Percentiles rank a stretch among this genome's conserved stretches.
Evolutionary conservation across 352 stramenopile genomes (phyloP).

Genomic region (Globisporangium echinulatum): DNA sequence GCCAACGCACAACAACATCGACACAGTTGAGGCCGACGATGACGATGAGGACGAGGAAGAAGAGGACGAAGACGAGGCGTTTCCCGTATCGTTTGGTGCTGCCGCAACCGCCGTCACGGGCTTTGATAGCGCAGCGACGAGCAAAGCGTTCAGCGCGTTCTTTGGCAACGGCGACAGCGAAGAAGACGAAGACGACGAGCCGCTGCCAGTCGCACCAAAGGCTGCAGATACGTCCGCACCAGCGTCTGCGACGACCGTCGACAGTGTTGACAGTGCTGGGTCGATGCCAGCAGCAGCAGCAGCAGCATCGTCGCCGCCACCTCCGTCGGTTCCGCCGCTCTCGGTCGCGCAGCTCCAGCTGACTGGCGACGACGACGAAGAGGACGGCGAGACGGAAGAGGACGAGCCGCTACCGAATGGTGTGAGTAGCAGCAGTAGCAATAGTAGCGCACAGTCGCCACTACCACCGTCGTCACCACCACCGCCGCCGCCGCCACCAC

Average conservation of each 20-base stretch:
- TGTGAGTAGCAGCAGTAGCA: background rate
- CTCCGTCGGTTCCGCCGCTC: background rate
- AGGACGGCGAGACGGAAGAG: slow-evolving; percentile 39
- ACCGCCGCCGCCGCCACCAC: slow-evolving; percentile 36
- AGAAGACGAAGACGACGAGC: slow-evolving; percentile 63
- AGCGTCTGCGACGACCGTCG: too few species aligned
- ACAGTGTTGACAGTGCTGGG: too few species aligned
- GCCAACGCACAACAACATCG: background rate
- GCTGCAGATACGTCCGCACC: background rate
- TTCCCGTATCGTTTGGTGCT: slow-evolving; percentile 42
- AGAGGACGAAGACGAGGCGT: slow-evolving; percentile 76
- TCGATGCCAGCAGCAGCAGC: background rate
- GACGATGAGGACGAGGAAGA: slow-evolving; percentile 34
- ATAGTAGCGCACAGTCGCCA: background rate
- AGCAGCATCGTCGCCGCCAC: background rate
- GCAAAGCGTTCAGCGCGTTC: slow-evolving; percentile 67
- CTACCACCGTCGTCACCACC: slow-evolving; percentile 41
- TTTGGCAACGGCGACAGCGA: slow-evolving; percentile 51
- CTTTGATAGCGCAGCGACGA: slow-evolving; percentile 60
- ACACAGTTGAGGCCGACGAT: background rate
- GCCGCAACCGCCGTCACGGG: slow-evolving; percentile 5
- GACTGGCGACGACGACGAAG: slow-evolving; percentile 24
- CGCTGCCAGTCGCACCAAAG: slow-evolving; percentile 22
- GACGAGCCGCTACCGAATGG: slow-evolving; percentile 45
- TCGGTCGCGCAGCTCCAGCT: slow-evolving; percentile 9